Evolutionary conservation across 768 basidiomycete species (phyloP), one percentile per base, ranked within the genome.

Genomic region (Peribolospora kevripleyi): DNA sequence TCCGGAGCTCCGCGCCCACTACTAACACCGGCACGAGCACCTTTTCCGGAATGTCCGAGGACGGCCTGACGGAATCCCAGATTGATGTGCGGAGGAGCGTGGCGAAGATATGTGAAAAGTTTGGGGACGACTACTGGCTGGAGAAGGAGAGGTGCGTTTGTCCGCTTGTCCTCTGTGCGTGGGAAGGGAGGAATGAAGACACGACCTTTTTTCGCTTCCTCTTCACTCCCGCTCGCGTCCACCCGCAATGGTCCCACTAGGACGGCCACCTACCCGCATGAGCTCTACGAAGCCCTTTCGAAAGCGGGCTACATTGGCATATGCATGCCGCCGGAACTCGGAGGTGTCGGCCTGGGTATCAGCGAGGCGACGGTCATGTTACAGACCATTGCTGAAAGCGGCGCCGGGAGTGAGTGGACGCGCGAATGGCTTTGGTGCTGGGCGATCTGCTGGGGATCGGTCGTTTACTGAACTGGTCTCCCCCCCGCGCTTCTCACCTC

Each of bases 321-420:
- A 14, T 52, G 52, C 53, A 60, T 56, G 59, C 59, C 59, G 10
- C 25, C 54, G 13, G 51, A 57, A 37, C 48, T 52, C 13, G 59
- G 59, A 6, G 59, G 59, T 5, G 46, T 54, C 6, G 53, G 55
- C 7, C 59, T 60, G n/a, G 59, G 59, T 7, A 60, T 60, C 14
- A 51, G 50, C 7, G 59, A 60, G 45, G 59, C 59, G 14, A 58
- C 59, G 4, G 50, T 60, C 6, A 60, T 60, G 59, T 46, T 60
- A 13, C 55, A 57, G 50, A 60, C 59, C 38, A 55, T 60, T 48
- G 38, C 59, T 10, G 59, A 60, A 46, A 54, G 52, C 48, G 59
- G 59, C 13, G 56, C 56, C 7, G 59, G 59, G 9, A 57, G 25
- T 25, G 25, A 25, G 25, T 25, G 25, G 25, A 25, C 25, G 25